Percentiles rank a stretch among this genome's conserved stretches.
Evolutionary conservation across 352 stramenopile genomes (phyloP).

Genomic region (Phytophthora fragariae): DNA sequence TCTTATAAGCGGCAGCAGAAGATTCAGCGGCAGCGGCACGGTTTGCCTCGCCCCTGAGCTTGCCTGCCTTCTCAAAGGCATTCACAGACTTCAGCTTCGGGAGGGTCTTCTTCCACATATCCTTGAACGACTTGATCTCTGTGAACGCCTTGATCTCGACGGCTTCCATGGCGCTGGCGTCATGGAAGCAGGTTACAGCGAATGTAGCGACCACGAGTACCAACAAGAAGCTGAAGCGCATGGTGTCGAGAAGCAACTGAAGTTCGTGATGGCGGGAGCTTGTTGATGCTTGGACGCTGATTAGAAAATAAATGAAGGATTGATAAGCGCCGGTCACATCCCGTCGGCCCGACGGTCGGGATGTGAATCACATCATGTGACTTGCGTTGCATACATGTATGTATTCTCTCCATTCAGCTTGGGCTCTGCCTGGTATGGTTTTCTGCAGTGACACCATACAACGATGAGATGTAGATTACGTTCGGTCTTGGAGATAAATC

Average conservation of each 20-base stretch:
- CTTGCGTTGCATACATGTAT: no score
- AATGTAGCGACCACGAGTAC: not conserved
- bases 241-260: not conserved
- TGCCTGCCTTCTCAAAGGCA: not conserved
- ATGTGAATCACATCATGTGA: no score
- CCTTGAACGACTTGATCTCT: not conserved
- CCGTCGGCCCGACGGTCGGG: no score
- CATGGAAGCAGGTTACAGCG: not conserved
- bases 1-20: not conserved
- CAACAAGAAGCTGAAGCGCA: conserved; percentile 1
- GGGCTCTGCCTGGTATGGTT: no score
- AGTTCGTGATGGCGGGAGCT: not conserved
- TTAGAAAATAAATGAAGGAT: not conserved
- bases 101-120: conserved; percentile 2
- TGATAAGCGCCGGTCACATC: not conserved
- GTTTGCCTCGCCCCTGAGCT: not conserved
- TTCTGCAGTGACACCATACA: no score
- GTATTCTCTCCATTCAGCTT: no score
- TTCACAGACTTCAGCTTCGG: conserved; percentile 2
- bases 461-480: no score
- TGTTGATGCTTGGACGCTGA: not conserved
- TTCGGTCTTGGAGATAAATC: no score
- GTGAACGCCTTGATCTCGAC: not conserved
- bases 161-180: not conserved
- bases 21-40: no score